phyloP scores from a whole-genome alignment of 208 protist genomes.

The Herpetomonas muscarum region DNA sequence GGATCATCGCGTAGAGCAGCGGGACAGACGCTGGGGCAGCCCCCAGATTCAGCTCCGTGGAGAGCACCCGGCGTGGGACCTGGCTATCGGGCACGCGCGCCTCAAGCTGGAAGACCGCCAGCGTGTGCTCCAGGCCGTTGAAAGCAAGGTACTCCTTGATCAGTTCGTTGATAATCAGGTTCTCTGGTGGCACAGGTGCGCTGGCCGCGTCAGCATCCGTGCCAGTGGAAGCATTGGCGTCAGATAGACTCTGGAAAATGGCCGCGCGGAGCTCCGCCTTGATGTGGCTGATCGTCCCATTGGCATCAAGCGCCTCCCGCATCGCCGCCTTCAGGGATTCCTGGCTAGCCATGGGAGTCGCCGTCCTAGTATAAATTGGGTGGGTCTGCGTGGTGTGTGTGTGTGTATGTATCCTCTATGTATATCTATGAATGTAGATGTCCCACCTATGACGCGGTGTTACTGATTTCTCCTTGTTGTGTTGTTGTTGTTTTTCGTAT shows the following conservation, averaged over 20 bases:
- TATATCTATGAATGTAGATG: no score
- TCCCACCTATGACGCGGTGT: no score
- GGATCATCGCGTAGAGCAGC: conserved; percentile 79
- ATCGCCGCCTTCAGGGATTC: conserved; percentile 82
- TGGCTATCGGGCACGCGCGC: conserved; percentile 38
- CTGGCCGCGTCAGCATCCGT: conserved; percentile 10
- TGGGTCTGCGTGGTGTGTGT: conserved; percentile 7
- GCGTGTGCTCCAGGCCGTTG: conserved; percentile 87
- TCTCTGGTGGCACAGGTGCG: conserved; percentile 81
- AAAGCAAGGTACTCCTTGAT: conserved; percentile 92
- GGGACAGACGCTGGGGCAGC: conserved; percentile 65
- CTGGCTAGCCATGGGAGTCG: conserved; percentile 63
- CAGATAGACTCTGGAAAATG: conserved; percentile 79
- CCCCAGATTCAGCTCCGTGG: conserved; percentile 67
- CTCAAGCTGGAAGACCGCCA: conserved; percentile 85
- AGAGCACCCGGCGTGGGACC: conserved; percentile 66
- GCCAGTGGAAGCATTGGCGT: conserved; percentile 12
- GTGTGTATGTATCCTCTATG: background rate
- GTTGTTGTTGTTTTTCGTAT: conserved; percentile 1
- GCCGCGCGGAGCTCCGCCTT: conserved; percentile 88
- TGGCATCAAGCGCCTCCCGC: conserved; percentile 76
- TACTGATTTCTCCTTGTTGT: conserved; percentile 2
- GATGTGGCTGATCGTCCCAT: conserved; percentile 81
- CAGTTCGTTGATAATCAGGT: conserved; percentile 93
- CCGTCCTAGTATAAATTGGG: no score